These are phyloP conservation scores for Dendrobium chrysotoxum DNA, from an alignment of 106 monocot species.

Conservation along the genomic window DNA sequence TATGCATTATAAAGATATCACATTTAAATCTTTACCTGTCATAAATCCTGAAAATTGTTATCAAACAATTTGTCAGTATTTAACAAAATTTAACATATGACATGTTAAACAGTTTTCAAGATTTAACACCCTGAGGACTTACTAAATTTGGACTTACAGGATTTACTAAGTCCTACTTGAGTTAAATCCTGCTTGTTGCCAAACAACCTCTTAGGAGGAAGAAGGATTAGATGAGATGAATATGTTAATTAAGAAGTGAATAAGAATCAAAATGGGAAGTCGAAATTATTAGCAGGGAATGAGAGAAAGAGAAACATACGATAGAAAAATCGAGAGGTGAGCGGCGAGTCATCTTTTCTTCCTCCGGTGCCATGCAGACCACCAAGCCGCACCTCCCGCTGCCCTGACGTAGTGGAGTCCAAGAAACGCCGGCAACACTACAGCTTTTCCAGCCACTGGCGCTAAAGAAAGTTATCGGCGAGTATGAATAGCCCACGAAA, in stretches of 20 bases:
- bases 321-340: constrained; percentile 86
- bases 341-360: constrained; percentile 85
- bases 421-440: too few relatives aligned
- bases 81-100: too few relatives aligned
- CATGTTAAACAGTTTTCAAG: too few relatives aligned
- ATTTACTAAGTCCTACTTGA: too few relatives aligned
- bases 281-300: background rate
- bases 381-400: constrained; percentile 16
- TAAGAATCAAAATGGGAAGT: background rate
- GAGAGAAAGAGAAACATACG: constrained; percentile 20
- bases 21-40: too few relatives aligned
- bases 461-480: background rate
- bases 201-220: background rate
- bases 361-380: constrained; percentile 69
- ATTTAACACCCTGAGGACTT: too few relatives aligned
- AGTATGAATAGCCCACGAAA: background rate
- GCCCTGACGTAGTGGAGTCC: background rate
- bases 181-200: too few relatives aligned
- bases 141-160: too few relatives aligned
- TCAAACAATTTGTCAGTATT: too few relatives aligned
- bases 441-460: background rate
- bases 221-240: background rate
- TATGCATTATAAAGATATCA: too few relatives aligned
- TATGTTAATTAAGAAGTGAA: background rate
- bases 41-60: too few relatives aligned